Evolutionary conservation across 371 early-diverging fungal species (phyloP).

Genomic region (Mucor velutinosus): DNA sequence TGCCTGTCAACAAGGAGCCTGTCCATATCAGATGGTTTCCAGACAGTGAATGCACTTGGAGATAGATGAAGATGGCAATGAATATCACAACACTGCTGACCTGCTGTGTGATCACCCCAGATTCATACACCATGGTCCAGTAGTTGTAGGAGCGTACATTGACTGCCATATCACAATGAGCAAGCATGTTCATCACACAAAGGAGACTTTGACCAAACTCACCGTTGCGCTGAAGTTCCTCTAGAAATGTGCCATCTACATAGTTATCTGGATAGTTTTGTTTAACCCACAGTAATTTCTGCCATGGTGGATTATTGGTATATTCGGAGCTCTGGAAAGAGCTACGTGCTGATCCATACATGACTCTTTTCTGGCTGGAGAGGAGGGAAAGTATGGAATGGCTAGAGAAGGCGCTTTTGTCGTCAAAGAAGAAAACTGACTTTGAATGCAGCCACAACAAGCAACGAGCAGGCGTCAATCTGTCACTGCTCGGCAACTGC

Average conservation of each 20-base stretch:
- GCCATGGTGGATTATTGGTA: slow-evolving; percentile 72
- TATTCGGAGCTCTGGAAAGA: slow-evolving; percentile 52
- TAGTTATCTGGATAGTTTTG: slow-evolving; percentile 95
- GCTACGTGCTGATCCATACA: neutral
- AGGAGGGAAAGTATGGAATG: neutral
- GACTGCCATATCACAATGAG: slow-evolving; percentile 28
- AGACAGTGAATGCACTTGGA: slow-evolving; percentile 61
- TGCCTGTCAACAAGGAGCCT: slow-evolving; percentile 58
- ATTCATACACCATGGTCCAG: slow-evolving; percentile 71
- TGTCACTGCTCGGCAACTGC: too few species aligned
- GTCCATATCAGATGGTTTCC: slow-evolving; percentile 62
- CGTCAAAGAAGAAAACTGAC: neutral
- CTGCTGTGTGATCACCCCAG: slow-evolving; percentile 84
- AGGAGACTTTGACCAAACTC: neutral
- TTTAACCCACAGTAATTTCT: slow-evolving; percentile 84
- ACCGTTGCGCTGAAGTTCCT: slow-evolving; percentile 90
- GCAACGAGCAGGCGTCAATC: too few species aligned
- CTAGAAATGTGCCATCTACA: slow-evolving; percentile 87
- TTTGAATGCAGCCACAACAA: neutral
- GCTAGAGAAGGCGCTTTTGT: neutral
- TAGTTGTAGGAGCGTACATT: slow-evolving; percentile 78
- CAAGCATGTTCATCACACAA: neutral
- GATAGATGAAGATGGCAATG: slow-evolving; percentile 81
- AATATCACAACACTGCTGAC: slow-evolving; percentile 82
- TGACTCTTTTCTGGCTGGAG: neutral